Evolutionary conservation across 225 moss, liverwort and hornwort species (phyloP), one percentile per base, ranked within the genome.

Genomic region (Straminergon stramineum): DNA sequence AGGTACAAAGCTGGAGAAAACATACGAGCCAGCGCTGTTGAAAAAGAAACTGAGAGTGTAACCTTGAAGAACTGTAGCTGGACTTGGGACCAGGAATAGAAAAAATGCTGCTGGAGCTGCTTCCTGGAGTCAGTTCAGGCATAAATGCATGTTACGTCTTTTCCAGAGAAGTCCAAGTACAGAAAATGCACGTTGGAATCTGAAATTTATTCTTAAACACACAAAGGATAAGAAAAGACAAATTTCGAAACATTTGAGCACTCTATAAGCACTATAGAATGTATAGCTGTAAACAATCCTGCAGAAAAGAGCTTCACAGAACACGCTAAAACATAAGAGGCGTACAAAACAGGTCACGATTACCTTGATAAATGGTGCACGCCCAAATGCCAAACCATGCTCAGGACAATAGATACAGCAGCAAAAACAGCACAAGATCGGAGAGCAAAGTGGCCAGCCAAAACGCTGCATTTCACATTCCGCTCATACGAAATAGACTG

Each of bases 361-460:
- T 95, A 96, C 96, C 96, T 96, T 95, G 61, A 96, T 95, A 86
- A 96, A 97, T 56, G 97, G 96, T 84, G 96, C 91, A 75, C 90
- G 95, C 68, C 96, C 96, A 90, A 97, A 96, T 71, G 91, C 94
- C 74, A 96, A 78, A 56, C 97, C 80, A 95, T 93, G 45, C 69
- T 93, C 64, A 96, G 88, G 79, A 96, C 89, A 73, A 96, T 85
- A 86, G 92, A 93, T 52, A 94, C 91, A 86, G 94, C 85, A 78
- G 91, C 69, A 73, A 92, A 89, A 93, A 96, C 20, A 95, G 87
- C 56, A 92, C 83, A 64, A 96, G 92, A 90, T 97, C 96, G 62
- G 94, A 96, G 62, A 96, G 90, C 89, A 96, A 93, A 56, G 94
- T 90, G 32, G 96, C 96, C 85, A 93, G 85, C 97, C 96, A 96